Evolutionary conservation across 768 basidiomycete species (phyloP).

Genomic region (Hortiboletus flavorubellus): DNA sequence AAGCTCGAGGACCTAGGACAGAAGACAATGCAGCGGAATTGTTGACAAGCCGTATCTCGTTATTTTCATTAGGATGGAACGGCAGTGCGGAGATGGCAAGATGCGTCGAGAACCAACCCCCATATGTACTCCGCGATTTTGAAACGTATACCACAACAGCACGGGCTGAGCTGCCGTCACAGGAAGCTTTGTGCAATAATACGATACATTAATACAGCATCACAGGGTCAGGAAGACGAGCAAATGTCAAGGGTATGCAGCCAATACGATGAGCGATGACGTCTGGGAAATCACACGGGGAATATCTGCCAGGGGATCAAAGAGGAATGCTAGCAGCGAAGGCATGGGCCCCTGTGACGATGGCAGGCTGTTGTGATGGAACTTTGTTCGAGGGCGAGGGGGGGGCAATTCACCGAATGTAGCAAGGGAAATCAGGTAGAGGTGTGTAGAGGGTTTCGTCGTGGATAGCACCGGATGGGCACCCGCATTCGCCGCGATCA

Average conservation of each 20-base stretch:
- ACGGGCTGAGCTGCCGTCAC: slow-evolving; percentile 9
- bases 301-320: neutral
- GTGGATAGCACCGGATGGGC: slow-evolving; percentile 10
- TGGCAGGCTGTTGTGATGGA: slow-evolving; percentile 5
- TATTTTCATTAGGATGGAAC: slow-evolving; percentile 23
- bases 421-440: neutral
- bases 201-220: slow-evolving; percentile 12
- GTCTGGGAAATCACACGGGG: neutral
- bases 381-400: neutral
- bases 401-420: slow-evolving; percentile 10
- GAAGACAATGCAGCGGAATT: slow-evolving; percentile 24
- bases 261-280: neutral
- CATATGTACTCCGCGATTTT: slow-evolving; percentile 7
- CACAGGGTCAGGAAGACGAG: slow-evolving; percentile 12
- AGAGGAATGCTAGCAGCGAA: neutral
- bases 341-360: slow-evolving; percentile 5
- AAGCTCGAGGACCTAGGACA: slow-evolving; percentile 19
- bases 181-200: slow-evolving; percentile 13
- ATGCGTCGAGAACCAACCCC: slow-evolving; percentile 10
- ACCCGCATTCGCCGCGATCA: slow-evolving; percentile 14
- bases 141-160: slow-evolving; percentile 10
- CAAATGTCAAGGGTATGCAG: neutral
- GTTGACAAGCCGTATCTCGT: slow-evolving; percentile 20
- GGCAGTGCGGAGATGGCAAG: slow-evolving; percentile 26
- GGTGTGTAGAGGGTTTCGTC: slow-evolving; percentile 11